Evolutionary conservation across 768 basidiomycete species (phyloP).

Genomic region (Termitomyces sp.): DNA sequence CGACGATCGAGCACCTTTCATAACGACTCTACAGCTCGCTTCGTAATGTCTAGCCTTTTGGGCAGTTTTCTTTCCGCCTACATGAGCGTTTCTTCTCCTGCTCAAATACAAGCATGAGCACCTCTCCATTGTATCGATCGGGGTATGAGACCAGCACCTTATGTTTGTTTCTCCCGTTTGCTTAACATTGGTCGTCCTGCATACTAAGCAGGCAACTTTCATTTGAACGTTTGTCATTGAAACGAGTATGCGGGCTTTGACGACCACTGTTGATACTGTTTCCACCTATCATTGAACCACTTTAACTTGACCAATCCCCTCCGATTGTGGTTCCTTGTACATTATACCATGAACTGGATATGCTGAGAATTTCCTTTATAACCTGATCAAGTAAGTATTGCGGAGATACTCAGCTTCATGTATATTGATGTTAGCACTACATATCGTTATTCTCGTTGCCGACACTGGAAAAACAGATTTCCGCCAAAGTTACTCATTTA

Average conservation of each 20-base stretch:
- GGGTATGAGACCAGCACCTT: too few relatives aligned
- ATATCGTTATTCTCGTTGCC: background rate
- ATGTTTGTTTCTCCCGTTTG: too few relatives aligned
- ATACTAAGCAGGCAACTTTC: too few relatives aligned
- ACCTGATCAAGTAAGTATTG: background rate
- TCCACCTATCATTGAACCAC: background rate
- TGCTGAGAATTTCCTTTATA: background rate
- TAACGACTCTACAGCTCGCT: too few relatives aligned
- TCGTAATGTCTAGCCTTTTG: too few relatives aligned
- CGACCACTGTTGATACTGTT: background rate
- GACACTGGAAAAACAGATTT: background rate
- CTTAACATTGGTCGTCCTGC: background rate
- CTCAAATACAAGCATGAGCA: too few relatives aligned
- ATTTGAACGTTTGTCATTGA: too few relatives aligned
- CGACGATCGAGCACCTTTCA: too few relatives aligned
- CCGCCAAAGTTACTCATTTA: background rate
- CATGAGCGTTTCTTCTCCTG: too few relatives aligned
- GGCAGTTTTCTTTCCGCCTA: too few relatives aligned
- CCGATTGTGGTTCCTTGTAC: background rate
- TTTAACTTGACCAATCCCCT: background rate
- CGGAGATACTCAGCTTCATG: background rate
- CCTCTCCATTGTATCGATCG: too few relatives aligned
- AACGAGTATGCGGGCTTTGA: background rate
- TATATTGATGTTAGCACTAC: background rate
- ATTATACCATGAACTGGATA: background rate